Conservation (phyloP, 2,329 filamentous ascomycete genomes). For the Beauveria rudraprayagi region DNA sequence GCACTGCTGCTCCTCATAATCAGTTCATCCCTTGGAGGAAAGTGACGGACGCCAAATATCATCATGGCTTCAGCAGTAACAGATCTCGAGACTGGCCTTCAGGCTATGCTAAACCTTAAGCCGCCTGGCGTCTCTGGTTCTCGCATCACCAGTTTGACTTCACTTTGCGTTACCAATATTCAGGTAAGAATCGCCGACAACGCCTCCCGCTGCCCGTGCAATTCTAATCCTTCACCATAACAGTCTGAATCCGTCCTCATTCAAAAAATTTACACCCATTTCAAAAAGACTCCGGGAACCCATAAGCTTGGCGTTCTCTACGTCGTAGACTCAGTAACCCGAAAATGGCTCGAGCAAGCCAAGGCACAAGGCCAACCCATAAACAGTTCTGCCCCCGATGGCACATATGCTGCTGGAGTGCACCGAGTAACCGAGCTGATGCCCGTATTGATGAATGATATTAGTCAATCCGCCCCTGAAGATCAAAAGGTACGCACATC, state of each 20-base stretch:
- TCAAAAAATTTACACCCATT: constrained; percentile 93
- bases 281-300: constrained; percentile 87
- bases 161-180: constrained; percentile 80
- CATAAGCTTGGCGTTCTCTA: constrained; percentile 99
- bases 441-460: constrained; percentile 90
- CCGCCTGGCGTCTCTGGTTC: constrained; percentile 90
- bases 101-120: constrained; percentile 86
- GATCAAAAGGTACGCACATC: constrained; percentile 87
- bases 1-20: background rate
- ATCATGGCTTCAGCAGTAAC: constrained; percentile 74
- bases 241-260: constrained; percentile 92
- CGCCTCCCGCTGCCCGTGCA: background rate
- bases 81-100: constrained; percentile 82
- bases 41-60: background rate
- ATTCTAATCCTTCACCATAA: background rate
- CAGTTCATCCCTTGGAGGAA: background rate
- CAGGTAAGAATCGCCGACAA: constrained; percentile 52
- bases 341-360: constrained; percentile 96
- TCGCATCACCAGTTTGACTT: constrained; percentile 80
- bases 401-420: constrained; percentile 90
- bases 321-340: constrained; percentile 99
- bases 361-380: constrained; percentile 76
- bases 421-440: constrained; percentile 94
- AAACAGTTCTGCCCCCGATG: constrained; percentile 74
- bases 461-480: constrained; percentile 76